phyloP scores from a whole-genome alignment of 306 rosid genomes.

The Malus sylvestris region DNA sequence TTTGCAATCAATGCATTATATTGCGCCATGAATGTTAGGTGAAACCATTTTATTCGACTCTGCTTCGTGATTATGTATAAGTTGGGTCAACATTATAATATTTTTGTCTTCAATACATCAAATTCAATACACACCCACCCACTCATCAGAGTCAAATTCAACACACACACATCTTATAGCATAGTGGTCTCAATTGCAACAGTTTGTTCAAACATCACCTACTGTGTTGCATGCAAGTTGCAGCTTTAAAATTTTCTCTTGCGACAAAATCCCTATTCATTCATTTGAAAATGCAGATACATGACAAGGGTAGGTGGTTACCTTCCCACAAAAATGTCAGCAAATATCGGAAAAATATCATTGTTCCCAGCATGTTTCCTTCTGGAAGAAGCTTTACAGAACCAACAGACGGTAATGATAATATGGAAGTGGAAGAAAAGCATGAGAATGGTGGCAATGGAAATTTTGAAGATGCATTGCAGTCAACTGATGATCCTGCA shows the following conservation, averaged over 20 bases:
- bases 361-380: conserved; percentile 81
- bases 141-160: neutral
- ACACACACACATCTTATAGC: neutral
- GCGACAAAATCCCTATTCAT: neutral
- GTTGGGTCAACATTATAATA: neutral
- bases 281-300: conserved; percentile 50
- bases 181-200: neutral
- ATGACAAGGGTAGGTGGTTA: conserved; percentile 72
- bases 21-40: neutral
- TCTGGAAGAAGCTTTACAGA: conserved; percentile 52
- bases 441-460: conserved; percentile 28
- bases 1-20: neutral
- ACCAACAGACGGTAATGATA: conserved; percentile 16
- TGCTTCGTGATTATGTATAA: neutral
- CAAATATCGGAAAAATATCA: conserved; percentile 49
- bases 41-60: neutral
- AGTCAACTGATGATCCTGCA: conserved; percentile 26
- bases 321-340: conserved; percentile 61
- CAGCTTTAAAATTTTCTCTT: neutral
- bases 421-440: conserved; percentile 31
- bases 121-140: neutral
- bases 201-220: neutral
- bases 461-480: conserved; percentile 35
- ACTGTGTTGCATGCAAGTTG: neutral
- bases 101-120: neutral